phyloP scores from a whole-genome alignment of 768 basidiomycete species.

The Psilocybe sp. region DNA sequence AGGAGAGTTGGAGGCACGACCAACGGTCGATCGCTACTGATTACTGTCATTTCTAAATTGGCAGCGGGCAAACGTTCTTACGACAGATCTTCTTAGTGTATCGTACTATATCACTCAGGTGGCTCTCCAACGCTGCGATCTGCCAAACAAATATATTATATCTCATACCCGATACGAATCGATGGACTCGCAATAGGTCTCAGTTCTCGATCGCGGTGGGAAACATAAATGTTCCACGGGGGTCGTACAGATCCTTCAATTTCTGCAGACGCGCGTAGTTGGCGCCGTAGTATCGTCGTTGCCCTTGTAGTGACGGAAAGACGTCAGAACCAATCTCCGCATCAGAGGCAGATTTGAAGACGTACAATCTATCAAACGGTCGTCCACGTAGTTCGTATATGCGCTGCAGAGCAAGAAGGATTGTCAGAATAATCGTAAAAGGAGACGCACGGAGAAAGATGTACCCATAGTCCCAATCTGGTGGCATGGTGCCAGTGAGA shows the following conservation, averaged over 20 bases:
- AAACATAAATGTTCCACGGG: conserved; percentile 35
- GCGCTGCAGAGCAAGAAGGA: conserved; percentile 21
- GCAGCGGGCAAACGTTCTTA: no score
- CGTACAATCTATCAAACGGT: conserved; percentile 33
- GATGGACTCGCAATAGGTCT: neutral
- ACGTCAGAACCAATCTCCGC: neutral
- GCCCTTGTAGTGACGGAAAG: conserved; percentile 23
- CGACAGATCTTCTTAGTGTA: no score
- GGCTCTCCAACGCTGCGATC: no score
- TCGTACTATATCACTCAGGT: no score
- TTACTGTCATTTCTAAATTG: no score
- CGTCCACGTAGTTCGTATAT: conserved; percentile 45
- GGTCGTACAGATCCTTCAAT: conserved; percentile 31
- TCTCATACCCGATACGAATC: no score
- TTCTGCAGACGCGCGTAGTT: conserved; percentile 26
- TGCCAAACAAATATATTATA: no score
- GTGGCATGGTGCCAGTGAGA: conserved; percentile 32
- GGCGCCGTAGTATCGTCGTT: conserved; percentile 32
- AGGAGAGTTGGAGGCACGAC: no score
- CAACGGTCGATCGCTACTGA: no score
- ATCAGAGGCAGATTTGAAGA: neutral
- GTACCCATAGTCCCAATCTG: conserved; percentile 38
- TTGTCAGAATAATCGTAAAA: neutral
- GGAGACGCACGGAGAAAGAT: neutral
- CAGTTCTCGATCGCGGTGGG: conserved; percentile 21